A percentile compares a stretch with the other conserved stretches of the same genome.
phyloP scores from a whole-genome alignment of 1,284 basidiomycete genomes.

The Cryptococcus neoformans region DNA sequence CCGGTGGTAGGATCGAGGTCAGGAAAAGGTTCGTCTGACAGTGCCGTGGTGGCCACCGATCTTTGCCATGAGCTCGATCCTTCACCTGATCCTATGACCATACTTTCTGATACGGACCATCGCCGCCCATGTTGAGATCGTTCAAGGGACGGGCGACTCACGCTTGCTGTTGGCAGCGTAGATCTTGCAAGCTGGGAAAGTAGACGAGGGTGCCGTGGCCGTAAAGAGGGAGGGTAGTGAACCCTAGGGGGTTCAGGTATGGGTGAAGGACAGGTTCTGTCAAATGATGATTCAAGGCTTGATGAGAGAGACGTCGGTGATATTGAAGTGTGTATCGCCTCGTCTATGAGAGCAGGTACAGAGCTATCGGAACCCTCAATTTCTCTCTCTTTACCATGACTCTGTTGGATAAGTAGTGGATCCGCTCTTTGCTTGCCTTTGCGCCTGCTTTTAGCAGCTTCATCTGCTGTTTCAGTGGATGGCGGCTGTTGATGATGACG shows the following conservation, averaged over 20 bases:
- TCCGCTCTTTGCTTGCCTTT: conserved; percentile 26
- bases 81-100: conserved; percentile 9
- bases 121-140: conserved; percentile 2
- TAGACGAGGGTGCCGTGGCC: conserved; percentile 26
- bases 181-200: conserved; percentile 36
- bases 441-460: neutral
- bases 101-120: neutral
- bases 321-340: conserved; percentile 34
- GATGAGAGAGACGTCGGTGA: conserved; percentile 13
- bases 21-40: conserved; percentile 30
- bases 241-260: conserved; percentile 28
- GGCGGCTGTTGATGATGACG: neutral
- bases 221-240: conserved; percentile 22
- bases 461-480: conserved; percentile 2
- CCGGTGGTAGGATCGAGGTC: conserved; percentile 44
- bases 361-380: conserved; percentile 3
- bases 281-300: conserved; percentile 19
- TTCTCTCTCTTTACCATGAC: neutral
- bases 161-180: conserved; percentile 33
- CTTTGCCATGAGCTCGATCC: conserved; percentile 22
- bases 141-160: conserved; percentile 16
- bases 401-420: neutral
- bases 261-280: conserved; percentile 7
- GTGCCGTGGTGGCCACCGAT: conserved; percentile 10
- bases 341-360: conserved; percentile 21